Evolutionary conservation across 208 protist species (phyloP).

Genomic region (Crithidia mellificae): DNA sequence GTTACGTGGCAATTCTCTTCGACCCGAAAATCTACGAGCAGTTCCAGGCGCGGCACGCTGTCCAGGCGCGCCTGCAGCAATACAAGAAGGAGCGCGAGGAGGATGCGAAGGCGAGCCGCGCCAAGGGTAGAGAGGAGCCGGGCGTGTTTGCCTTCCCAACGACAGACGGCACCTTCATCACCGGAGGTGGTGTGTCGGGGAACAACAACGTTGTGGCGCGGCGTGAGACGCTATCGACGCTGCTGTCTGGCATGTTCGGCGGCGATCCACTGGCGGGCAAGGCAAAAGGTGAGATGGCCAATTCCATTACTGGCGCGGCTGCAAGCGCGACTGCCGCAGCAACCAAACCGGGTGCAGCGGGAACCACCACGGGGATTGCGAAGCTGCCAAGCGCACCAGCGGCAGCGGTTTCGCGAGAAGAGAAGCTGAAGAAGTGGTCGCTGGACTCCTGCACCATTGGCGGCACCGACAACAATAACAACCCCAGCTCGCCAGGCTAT

Average conservation of each 20-base stretch:
- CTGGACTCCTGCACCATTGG: conserved; percentile 10
- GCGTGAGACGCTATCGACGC: conserved; percentile 1
- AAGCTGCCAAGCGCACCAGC: too few relatives aligned
- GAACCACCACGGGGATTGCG: too few relatives aligned
- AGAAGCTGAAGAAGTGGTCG: conserved; percentile 21
- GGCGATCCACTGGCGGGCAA: not conserved
- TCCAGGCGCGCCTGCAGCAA: conserved; percentile 30
- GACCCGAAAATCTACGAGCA: conserved; percentile 78
- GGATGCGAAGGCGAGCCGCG: not conserved
- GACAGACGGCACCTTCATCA: not conserved
- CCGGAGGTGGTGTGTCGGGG: not conserved
- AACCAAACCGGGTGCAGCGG: too few relatives aligned
- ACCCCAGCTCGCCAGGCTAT: not conserved
- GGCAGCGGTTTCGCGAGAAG: not conserved
- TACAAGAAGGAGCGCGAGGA: conserved; percentile 18
- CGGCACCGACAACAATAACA: not conserved
- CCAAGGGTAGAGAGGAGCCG: not conserved
- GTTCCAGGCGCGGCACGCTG: conserved; percentile 47
- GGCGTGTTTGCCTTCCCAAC: not conserved
- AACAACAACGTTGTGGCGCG: not conserved
- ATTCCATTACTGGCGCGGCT: not conserved
- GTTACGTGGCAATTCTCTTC: conserved; percentile 75
- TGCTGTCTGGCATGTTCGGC: conserved; percentile 12
- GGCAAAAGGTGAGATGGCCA: not conserved
- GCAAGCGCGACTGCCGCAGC: not conserved